phyloP scores from a whole-genome alignment of 2,329 filamentous ascomycete genomes.

The Aureobasidium sp. region DNA sequence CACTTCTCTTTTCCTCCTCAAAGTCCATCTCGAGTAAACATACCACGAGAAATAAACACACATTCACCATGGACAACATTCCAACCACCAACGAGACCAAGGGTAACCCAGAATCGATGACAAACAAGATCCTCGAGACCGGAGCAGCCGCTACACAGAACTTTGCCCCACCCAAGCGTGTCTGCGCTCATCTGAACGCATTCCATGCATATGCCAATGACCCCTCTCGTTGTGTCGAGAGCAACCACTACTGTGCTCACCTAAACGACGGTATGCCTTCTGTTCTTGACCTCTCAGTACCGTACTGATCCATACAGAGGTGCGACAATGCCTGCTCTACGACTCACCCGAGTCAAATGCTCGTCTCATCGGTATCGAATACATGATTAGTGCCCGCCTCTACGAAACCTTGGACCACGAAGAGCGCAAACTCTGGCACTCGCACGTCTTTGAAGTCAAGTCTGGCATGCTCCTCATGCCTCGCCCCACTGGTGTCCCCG shows the following conservation, averaged over 20 bases:
- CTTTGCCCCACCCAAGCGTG: conserved; percentile 61
- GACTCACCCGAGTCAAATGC: conserved; percentile 59
- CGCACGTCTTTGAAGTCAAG: conserved; percentile 65
- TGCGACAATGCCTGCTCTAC: conserved; percentile 80
- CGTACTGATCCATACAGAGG: conserved; percentile 41
- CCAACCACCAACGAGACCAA: conserved; percentile 33
- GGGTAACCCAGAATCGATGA: conserved; percentile 44
- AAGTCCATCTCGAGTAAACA: neutral
- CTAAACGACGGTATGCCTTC: conserved; percentile 47
- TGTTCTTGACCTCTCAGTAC: neutral
- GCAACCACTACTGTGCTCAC: conserved; percentile 80
- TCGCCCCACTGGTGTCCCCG: conserved; percentile 45
- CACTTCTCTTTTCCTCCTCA: neutral
- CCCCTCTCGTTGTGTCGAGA: conserved; percentile 58
- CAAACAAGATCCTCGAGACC: conserved; percentile 52
- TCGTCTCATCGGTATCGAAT: conserved; percentile 74
- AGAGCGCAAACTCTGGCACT: conserved; percentile 74
- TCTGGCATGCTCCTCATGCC: conserved; percentile 76
- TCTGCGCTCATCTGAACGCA: conserved; percentile 80
- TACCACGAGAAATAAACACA: neutral
- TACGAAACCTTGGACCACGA: conserved; percentile 56
- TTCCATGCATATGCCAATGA: conserved; percentile 77
- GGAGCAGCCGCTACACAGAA: conserved; percentile 53
- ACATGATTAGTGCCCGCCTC: conserved; percentile 68
- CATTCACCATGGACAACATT: conserved; percentile 25